Percentiles rank a stretch among this genome's conserved stretches.
Conservation (phyloP, 352 stramenopile species). For the Phytophthora chlamydospora region DNA sequence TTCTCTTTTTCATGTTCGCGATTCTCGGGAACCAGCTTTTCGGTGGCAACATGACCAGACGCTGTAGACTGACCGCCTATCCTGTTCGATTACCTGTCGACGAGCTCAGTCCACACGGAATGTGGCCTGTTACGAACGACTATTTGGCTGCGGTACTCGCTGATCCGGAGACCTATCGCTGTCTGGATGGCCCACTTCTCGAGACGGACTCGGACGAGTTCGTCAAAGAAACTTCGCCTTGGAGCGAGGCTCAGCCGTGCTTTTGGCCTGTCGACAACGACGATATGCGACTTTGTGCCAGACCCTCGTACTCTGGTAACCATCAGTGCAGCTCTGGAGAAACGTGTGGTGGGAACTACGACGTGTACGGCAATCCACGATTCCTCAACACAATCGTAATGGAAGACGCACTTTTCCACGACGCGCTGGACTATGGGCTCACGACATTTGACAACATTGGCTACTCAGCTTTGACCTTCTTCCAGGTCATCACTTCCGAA, state of each 20-base stretch:
- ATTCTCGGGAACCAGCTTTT: slow-evolving; percentile 92
- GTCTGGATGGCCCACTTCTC: slow-evolving; percentile 42
- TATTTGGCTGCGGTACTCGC: slow-evolving; percentile 36
- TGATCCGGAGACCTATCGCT: slow-evolving; percentile 44
- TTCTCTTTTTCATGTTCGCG: slow-evolving; percentile 91
- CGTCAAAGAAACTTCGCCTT: slow-evolving; percentile 72
- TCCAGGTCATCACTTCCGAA: slow-evolving; percentile 93
- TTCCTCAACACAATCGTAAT: slow-evolving; percentile 56
- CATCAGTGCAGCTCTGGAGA: slow-evolving; percentile 45
- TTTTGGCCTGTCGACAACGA: slow-evolving; percentile 91
- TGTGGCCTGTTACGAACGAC: slow-evolving; percentile 15
- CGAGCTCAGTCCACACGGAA: slow-evolving; percentile 18
- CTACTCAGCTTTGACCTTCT: slow-evolving; percentile 90
- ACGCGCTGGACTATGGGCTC: slow-evolving; percentile 85
- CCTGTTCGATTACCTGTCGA: slow-evolving; percentile 60
- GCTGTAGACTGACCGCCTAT: slow-evolving; percentile 83
- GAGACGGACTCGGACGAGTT: slow-evolving; percentile 45
- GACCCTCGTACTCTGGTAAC: slow-evolving; percentile 41
- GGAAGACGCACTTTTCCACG: slow-evolving; percentile 56
- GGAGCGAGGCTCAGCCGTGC: slow-evolving; percentile 71
- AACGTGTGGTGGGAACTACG: slow-evolving; percentile 73
- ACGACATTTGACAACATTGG: slow-evolving; percentile 93
- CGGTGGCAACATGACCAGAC: slow-evolving; percentile 67
- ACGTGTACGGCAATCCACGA: slow-evolving; percentile 66
- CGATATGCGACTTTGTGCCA: slow-evolving; percentile 77